Base-by-base conservation (phyloP, 2,329 filamentous ascomycete genomes). In the Emmonsia crescens region DNA sequence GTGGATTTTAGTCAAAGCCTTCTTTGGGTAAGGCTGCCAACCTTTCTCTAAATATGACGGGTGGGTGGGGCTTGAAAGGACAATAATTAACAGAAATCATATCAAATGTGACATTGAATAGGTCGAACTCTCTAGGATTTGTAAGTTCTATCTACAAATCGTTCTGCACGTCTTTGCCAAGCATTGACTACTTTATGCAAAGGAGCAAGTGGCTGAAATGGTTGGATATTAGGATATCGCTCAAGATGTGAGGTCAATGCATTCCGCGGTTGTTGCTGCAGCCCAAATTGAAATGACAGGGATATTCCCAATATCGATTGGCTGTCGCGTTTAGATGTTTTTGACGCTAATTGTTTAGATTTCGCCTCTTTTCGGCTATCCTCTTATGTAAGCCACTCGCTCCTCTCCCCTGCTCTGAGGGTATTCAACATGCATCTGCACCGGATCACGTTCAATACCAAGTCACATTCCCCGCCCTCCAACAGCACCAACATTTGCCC, bases 1-100 rank as follows among this genome's bases (percentile, higher is more conserved):
- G 52, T 85, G 82, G 79, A 79, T 84, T 46, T 70, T 85, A 64
- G 77, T 85, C 65, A 83, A 85, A 64, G 83, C 85, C 38, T 85
- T 86, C 73, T 85, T 85, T 71, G 83, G 83, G 75, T 77, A 72
- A 67, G 73, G 65, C 70, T 69, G 68, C 70, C 19, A 27, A 49
- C 12, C 1, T 36, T 38, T 12, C 21, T 27, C 31, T 36, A n/a
- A 29, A 52, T 3, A 49, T 27, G n/a, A 27, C 27, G 31, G 62
- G n/a, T 36, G 49, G 44, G 10, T 61, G 52, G 48, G 36, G 58
- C 33, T 59, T 54, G 54, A 14, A 60, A 63, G 40, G 60, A 12
- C 38, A 57, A 44, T 56, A 6, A 29, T 33, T 27, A 42, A 55
- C 61, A 19, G 24, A 56, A 38, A 38, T 51, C 38, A n/a, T 57